Evolutionary conservation across 768 basidiomycete genomes (phyloP), one percentile per base, ranked within the genome.

Genomic region (Clavulina sp.): DNA sequence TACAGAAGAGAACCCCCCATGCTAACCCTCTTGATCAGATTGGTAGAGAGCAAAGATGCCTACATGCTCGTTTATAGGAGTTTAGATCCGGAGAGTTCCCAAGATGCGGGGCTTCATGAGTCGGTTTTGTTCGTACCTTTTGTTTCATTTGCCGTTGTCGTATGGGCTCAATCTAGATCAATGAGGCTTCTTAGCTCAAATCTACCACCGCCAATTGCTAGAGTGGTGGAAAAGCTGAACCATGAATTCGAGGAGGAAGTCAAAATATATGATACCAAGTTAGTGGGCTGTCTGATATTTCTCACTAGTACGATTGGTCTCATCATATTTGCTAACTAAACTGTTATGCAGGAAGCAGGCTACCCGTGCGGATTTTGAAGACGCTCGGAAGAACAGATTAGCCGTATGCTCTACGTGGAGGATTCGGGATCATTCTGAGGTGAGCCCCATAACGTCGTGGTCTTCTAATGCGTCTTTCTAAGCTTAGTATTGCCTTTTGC

Each of bases 1-100:
- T n/a, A n/a, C n/a, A n/a, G n/a, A n/a, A n/a, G n/a, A n/a, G n/a
- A n/a, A n/a, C n/a, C n/a, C n/a, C n/a, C n/a, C n/a, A n/a, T n/a
- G n/a, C n/a, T n/a, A n/a, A n/a, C n/a, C n/a, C n/a, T n/a, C n/a
- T n/a, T n/a, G n/a, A n/a, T n/a, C n/a, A n/a, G n/a, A n/a, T n/a
- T n/a, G n/a, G n/a, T n/a, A n/a, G n/a, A n/a, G n/a, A n/a, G n/a
- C n/a, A 83, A 75, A 65, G 88, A 95, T 58, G 88, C 87, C 4
- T 95, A 97, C 65, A 93, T 96, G 89, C 73, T 96, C 30, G 80
- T 97, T 50, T 97, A 96, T 64, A 73, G 76, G 33, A 75, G 77
- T 7, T 71, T 69, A n/a, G n/a, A n/a, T n/a, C n/a, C n/a, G n/a
- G n/a, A n/a, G n/a, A n/a, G n/a, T n/a, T n/a, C n/a, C n/a, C n/a